Percentiles rank a stretch among this genome's conserved stretches.
phyloP scores from a whole-genome alignment of 441 rosid genomes.

The Erodium texanum region DNA sequence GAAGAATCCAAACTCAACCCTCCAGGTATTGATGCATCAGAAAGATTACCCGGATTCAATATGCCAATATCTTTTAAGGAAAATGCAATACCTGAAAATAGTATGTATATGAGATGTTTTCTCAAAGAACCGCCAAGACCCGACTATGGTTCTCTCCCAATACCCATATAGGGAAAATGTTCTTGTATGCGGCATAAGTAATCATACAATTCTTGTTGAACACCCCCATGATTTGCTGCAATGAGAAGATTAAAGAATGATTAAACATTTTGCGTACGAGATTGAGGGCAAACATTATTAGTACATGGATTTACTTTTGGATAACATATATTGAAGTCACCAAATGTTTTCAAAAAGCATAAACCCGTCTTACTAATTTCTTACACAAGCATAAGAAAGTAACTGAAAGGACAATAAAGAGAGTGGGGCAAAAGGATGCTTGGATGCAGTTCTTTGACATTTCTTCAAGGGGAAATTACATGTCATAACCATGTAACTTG shows the following conservation, averaged over 20 bases:
- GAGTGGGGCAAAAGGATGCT: too few relatives aligned
- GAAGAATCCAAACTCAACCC: too few relatives aligned
- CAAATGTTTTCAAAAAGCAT: not conserved
- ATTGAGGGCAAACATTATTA: not conserved
- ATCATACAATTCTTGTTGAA: constrained; percentile 9
- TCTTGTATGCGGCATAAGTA: not conserved
- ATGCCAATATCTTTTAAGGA: not conserved
- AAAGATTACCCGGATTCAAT: not conserved
- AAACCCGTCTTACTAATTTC: not conserved
- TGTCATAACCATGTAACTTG: too few relatives aligned
- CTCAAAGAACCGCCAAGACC: not conserved
- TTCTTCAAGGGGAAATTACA: too few relatives aligned
- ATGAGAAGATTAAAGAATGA: not conserved
- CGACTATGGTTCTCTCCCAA: constrained; percentile 4
- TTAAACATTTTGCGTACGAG: not conserved
- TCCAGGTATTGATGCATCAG: too few relatives aligned
- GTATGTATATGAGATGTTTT: not conserved
- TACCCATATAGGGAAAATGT: constrained; percentile 8
- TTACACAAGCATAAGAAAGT: not conserved
- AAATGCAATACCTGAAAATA: not conserved
- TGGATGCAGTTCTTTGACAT: too few relatives aligned
- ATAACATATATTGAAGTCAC: not conserved
- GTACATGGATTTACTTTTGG: not conserved
- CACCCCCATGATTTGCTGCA: constrained; percentile 7
- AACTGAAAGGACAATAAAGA: not conserved